Conservation (phyloP, 441 rosid species). For the Brassica hybrid region DNA sequence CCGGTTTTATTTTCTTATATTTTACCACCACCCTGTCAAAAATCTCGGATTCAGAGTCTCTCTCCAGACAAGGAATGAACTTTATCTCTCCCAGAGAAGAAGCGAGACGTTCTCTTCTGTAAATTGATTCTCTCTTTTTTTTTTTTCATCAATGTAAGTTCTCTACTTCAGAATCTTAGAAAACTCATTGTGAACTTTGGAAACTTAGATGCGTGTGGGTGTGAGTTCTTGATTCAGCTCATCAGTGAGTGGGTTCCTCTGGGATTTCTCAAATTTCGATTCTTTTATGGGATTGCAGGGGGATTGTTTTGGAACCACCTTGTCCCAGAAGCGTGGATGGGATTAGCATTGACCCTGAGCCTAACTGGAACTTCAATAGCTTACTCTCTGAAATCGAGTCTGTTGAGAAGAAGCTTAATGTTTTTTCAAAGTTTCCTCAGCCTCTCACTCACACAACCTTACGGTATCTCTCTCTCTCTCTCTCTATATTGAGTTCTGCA, state of each 20-base stretch:
- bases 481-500: neutral
- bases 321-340: constrained; percentile 48
- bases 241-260: neutral
- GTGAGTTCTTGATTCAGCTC: neutral
- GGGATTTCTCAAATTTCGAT: neutral
- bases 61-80: neutral
- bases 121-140: neutral
- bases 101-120: constrained; percentile 8
- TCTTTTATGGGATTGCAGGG: too few species aligned
- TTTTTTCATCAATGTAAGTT: constrained; percentile 25
- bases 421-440: constrained; percentile 44
- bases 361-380: constrained; percentile 58
- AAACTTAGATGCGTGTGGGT: neutral
- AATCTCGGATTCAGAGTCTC: neutral
- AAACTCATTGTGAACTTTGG: neutral
- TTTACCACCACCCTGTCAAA: neutral
- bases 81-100: neutral
- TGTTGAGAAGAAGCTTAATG: constrained; percentile 64
- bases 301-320: too few species aligned
- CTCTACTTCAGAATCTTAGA: neutral
- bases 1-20: neutral
- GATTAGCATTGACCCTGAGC: constrained; percentile 69
- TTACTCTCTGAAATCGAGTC: constrained; percentile 66
- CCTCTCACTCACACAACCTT: constrained; percentile 53
- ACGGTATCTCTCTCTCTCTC: constrained; percentile 42